Evolutionary conservation across 176 grass and related monocot species (phyloP), one percentile per base, ranked within the genome.

Genomic region (Calamus simplicifolius): DNA sequence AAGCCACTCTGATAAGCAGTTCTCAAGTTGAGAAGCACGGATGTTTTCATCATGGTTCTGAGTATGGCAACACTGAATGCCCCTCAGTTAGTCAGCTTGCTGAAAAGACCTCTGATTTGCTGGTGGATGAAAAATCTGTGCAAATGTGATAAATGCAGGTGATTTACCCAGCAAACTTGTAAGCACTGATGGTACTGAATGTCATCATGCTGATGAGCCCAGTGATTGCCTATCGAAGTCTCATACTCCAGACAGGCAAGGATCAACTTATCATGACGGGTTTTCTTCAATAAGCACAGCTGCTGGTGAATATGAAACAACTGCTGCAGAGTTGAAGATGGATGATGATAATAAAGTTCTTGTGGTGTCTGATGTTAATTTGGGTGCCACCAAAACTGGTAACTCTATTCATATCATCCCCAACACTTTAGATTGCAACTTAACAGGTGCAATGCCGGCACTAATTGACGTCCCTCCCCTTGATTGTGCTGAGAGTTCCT

Each of bases 21-120:
- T 76, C 54, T 76, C 75, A 82, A 72, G 76, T 50, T 16, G 74
- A 77, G 53, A 85, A 70, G 30, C 68, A 70, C 29, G 72, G 74
- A 5, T 54, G 72, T 71, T 61, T 84, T 52, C 73, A 77, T 77
- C 56, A 69, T 75, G 83, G 75, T 85, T 82, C 82, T 30, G 72
- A 59, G 59, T 79, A 61, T 57, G 59, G 71, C 75, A 72, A 76
- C 75, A 57, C 69, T 61, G 60, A 66, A 4, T 53, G 18, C 54
- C 49, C 4, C 64, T 68, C 49, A 18, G 61, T 57, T 64, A 54
- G 48, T 63, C 56, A 55, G 13, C 64, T 54, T 26, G 58, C 23
- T 71, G 70, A 64, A 68, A 63, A 78, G 71, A 66, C 16, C 48
- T 52, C 60, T 35, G 21, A 23, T 23, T 23, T 23, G 21, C 21